Evolutionary conservation across 2,329 filamentous ascomycete genomes (phyloP), one percentile per base, ranked within the genome.

Genomic region (Trichoderma brevicompactum): DNA sequence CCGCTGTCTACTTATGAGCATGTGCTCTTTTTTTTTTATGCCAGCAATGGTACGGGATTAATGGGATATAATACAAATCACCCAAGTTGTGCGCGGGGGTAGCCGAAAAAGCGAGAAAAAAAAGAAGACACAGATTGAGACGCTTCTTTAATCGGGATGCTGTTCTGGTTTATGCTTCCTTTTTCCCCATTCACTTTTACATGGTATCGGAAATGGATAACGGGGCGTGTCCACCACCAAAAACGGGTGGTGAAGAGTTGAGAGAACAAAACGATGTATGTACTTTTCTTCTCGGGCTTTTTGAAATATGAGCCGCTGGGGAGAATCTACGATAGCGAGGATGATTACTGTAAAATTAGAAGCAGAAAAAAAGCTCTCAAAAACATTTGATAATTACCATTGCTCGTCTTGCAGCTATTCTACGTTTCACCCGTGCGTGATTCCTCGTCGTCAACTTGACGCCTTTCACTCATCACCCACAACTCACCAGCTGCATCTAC

Each of bases 321-420:
- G 32, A 15, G 38, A 34, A 5, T 23, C 10, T 38, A 54, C 32
- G 49, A 41, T n/a, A 17, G 23, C 38, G 13, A 53, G 40, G 59
- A 38, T 28, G 49, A 54, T 46, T 28, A 54, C 49, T 46, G 40
- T 53, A 53, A 54, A 52, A 54, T 13, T 38, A 63, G 49, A 54
- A 38, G 34, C 34, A 53, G 44, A 54, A 54, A 40, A 40, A 54
- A 17, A 28, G 38, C 34, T 23, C 13, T 40, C 7, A 54, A 41
- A 63, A 54, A 53, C 15, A 52, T 54, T 63, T 63, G 49, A 63
- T 46, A 62, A 50, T 19, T 23, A 32, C 28, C 15, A 34, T 50
- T 32, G 28, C n/a, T 19, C 7, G 17, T 7, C 10, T n/a, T 7
- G 43, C 46, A 32, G 5, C 12, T 2, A 23, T 49, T 49, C 46